phyloP scores from a whole-genome alignment of 306 rosid genomes.

The Lathyrus sativus region DNA sequence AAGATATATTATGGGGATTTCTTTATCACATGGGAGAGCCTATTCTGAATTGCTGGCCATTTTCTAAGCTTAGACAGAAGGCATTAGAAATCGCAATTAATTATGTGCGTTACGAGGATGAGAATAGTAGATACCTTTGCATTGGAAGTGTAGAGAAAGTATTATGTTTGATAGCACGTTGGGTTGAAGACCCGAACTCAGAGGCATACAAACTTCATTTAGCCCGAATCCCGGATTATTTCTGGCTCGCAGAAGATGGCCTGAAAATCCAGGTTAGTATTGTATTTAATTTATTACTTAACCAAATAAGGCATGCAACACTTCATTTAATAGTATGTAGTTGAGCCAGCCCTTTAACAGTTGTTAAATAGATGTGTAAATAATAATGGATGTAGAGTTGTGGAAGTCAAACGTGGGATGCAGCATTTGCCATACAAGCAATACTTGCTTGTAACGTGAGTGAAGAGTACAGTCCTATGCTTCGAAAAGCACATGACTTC shows the following conservation, averaged over 20 bases:
- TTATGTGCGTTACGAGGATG: constrained; percentile 67
- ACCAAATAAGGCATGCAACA: neutral
- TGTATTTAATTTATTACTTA: constrained; percentile 14
- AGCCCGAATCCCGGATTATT: constrained; percentile 66
- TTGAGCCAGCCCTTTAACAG: neutral
- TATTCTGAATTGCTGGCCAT: constrained; percentile 59
- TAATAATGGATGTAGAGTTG: constrained; percentile 43
- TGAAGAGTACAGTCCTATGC: constrained; percentile 55
- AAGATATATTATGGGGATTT: constrained; percentile 67
- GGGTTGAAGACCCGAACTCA: constrained; percentile 71
- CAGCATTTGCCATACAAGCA: constrained; percentile 58
- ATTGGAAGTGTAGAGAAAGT: constrained; percentile 73
- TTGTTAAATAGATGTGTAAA: neutral
- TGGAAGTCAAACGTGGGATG: constrained; percentile 64
- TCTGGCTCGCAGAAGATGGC: constrained; percentile 88
- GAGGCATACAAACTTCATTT: constrained; percentile 74
- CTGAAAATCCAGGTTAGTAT: constrained; percentile 60
- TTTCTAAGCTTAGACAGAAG: constrained; percentile 50
- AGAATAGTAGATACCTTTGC: constrained; percentile 63
- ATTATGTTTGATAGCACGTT: constrained; percentile 58
- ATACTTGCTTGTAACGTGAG: constrained; percentile 50
- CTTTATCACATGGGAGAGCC: constrained; percentile 66
- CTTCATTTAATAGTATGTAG: neutral
- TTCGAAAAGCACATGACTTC: constrained; percentile 60
- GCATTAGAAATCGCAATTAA: constrained; percentile 56